Percentiles rank a stretch among this genome's conserved stretches.
Conservation (phyloP, 1,284 basidiomycete genomes). For the Ceratobasidium sp. region DNA sequence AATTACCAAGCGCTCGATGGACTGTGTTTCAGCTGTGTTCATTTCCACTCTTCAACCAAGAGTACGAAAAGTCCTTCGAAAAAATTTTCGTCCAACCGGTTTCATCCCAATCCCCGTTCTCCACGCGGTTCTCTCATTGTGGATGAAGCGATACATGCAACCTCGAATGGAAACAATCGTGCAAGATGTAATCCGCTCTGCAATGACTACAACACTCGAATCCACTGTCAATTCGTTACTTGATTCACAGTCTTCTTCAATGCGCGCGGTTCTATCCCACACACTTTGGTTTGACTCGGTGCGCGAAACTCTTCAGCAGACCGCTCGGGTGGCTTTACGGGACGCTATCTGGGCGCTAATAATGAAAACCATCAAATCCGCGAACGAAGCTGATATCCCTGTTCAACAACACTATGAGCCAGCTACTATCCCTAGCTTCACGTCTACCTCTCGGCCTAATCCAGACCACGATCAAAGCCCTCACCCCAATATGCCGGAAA, state of each 20-base stretch:
- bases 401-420: conserved; percentile 32
- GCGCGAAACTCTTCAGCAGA: conserved; percentile 14
- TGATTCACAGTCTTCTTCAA: conserved; percentile 30
- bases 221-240: conserved; percentile 34
- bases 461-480: background rate
- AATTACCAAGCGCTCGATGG: conserved; percentile 29
- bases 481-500: background rate
- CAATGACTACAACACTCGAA: conserved; percentile 38
- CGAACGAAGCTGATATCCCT: conserved; percentile 27
- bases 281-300: conserved; percentile 44
- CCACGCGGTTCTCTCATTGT: background rate
- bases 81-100: conserved; percentile 40
- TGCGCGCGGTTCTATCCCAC: conserved; percentile 25
- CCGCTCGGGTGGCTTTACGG: conserved; percentile 39
- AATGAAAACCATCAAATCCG: conserved; percentile 36
- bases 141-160: conserved; percentile 41
- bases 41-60: conserved; percentile 26
- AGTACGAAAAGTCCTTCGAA: conserved; percentile 35
- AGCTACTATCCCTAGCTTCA: conserved; percentile 2
- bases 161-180: conserved; percentile 40
- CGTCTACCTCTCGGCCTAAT: background rate
- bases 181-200: conserved; percentile 29
- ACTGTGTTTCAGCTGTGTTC: conserved; percentile 40
- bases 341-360: conserved; percentile 42
- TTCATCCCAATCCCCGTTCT: conserved; percentile 28